These are phyloP conservation scores for Chalciporus piperatus DNA, from an alignment of 768 basidiomycete species.

Conservation along the genomic window DNA sequence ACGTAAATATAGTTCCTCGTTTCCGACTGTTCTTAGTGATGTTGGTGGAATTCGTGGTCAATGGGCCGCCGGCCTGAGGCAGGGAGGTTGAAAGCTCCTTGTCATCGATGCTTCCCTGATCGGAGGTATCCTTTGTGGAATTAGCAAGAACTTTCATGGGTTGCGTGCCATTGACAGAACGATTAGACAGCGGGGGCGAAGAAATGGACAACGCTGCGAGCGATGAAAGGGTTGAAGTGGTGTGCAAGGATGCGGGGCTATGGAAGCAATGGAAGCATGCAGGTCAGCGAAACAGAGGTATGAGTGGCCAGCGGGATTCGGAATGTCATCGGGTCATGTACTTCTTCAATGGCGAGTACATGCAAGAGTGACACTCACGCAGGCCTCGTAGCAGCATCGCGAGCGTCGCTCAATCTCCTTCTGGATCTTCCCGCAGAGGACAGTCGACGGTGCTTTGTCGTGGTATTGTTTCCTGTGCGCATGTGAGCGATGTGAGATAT, in stretches of 20 bases:
- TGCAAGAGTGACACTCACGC: constrained; percentile 55
- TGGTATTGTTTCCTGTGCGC: constrained; percentile 32
- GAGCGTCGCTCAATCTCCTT: constrained; percentile 73
- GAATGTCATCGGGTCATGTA: neutral
- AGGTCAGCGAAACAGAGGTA: constrained; percentile 5
- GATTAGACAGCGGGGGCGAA: constrained; percentile 35
- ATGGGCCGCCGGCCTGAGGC: constrained; percentile 3
- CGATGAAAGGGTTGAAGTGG: constrained; percentile 36
- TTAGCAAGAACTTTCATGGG: constrained; percentile 8
- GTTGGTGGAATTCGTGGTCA: constrained; percentile 10
- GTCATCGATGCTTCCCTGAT: constrained; percentile 20
- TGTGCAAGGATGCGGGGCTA: constrained; percentile 37
- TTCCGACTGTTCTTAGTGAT: constrained; percentile 56
- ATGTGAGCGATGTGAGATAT: constrained; percentile 3
- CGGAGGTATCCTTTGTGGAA: constrained; percentile 2
- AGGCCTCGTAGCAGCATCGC: constrained; percentile 72
- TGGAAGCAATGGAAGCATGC: neutral
- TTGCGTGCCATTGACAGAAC: constrained; percentile 11
- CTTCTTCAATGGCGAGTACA: neutral
- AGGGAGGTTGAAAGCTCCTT: constrained; percentile 9
- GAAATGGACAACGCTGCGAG: constrained; percentile 42
- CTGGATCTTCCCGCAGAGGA: constrained; percentile 69
- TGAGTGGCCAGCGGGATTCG: neutral
- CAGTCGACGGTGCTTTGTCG: constrained; percentile 60
- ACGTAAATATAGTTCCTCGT: constrained; percentile 82